These are phyloP conservation scores for Aspergillus clavatus DNA, from an alignment of 2,329 filamentous ascomycete genomes.

Conservation along the genomic window DNA sequence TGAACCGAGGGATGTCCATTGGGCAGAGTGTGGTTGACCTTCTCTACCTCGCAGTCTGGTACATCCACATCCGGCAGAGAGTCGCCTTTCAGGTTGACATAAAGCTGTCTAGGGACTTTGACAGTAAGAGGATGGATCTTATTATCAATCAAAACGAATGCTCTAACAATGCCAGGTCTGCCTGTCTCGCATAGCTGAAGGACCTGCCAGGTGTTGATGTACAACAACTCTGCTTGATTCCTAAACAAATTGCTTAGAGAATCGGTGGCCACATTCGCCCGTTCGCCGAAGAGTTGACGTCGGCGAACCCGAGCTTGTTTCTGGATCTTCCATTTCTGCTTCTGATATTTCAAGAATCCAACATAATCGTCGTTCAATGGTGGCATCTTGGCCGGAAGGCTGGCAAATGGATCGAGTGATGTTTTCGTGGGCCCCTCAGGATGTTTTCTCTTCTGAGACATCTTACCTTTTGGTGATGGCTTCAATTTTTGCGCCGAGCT, in stretches of 20 bases:
- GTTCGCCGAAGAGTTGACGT: slow-evolving; percentile 89
- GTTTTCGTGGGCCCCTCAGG: slow-evolving; percentile 59
- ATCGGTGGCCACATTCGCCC: slow-evolving; percentile 57
- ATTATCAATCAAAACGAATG: slow-evolving; percentile 86
- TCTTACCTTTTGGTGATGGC: slow-evolving; percentile 52
- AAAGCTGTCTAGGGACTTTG: slow-evolving; percentile 82
- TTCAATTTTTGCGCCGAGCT: slow-evolving; percentile 65
- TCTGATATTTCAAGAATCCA: slow-evolving; percentile 88
- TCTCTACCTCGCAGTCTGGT: slow-evolving; percentile 80
- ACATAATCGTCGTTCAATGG: slow-evolving; percentile 79
- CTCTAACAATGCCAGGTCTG: slow-evolving; percentile 77
- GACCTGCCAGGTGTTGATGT: slow-evolving; percentile 91
- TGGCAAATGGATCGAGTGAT: slow-evolving; percentile 71
- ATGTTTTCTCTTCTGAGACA: slow-evolving; percentile 66
- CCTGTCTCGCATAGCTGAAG: slow-evolving; percentile 80
- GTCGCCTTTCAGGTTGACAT: slow-evolving; percentile 82
- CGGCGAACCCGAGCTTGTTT: slow-evolving; percentile 81
- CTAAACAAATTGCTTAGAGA: slow-evolving; percentile 71
- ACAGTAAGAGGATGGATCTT: slow-evolving; percentile 87
- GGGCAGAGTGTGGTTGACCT: slow-evolving; percentile 86
- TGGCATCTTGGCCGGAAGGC: slow-evolving; percentile 78
- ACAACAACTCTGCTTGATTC: slow-evolving; percentile 85
- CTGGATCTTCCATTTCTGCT: slow-evolving; percentile 98
- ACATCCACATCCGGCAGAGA: slow-evolving; percentile 87
- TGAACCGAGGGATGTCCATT: slow-evolving; percentile 93